Base-by-base conservation (phyloP, 306 rosid genomes). In the Malus sylvestris region DNA sequence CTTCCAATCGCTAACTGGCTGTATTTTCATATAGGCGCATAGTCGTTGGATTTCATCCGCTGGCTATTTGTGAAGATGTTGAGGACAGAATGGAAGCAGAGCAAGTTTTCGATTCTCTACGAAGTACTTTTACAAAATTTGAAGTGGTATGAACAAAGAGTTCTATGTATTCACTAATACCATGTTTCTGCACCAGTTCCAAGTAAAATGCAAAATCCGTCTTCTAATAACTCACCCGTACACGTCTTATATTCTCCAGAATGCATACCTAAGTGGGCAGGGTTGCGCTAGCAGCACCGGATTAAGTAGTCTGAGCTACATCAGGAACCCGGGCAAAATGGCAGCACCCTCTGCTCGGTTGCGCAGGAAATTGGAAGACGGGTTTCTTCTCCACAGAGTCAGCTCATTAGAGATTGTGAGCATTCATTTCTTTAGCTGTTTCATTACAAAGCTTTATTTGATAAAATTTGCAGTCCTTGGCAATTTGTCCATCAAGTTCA, bases 381-480 rank as follows among this genome's bases (percentile, higher is more conserved):
- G 85, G 15, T 86, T 89, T 83, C 87, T 89, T 60, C 92, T 87
- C 69, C 90, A 86, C 63, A 81, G 79, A 83, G 84, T 88, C 75
- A 73, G 84, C 87, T 32, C 91, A 1, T 40, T 81, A 45, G 85
- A 87, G 76, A 73, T 86, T 72, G 94, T 87, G 81, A 42, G 91
- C 79, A 27, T 59, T 78, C 60, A 68, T 60, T 66, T 44, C 77
- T 9, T 71, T 2, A 33, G 44, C 67, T 65, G 57, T 63, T 71
- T 61, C 20, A 14, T 59, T 25, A 15, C 45, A 14, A 14, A 69
- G 45, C 33, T 51, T 45, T 66, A 1, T 7, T 19, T 52, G 18
- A 12, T 14, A 33, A 35, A 22, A n/a, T 6, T 8, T 4, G 75
- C n/a, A 59, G 33, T 53, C 20, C 76, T 46, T 30, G 29, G 55